These are phyloP conservation scores for Cladophialophora carrionii DNA, from an alignment of 2,329 filamentous ascomycete species.

Conservation along the genomic window DNA sequence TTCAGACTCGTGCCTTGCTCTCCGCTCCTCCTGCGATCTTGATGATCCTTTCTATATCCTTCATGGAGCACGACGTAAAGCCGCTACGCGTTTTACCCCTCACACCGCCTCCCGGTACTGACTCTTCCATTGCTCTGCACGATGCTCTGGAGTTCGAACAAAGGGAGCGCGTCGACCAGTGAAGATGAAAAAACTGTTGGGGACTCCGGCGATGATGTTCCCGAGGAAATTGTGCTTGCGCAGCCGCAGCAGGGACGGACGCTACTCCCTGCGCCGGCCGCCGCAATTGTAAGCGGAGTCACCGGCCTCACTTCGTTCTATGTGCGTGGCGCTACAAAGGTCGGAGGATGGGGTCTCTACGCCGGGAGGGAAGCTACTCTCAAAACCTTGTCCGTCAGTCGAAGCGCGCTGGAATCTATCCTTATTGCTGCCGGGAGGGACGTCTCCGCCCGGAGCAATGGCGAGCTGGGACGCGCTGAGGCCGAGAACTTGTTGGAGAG, in stretches of 20 bases:
- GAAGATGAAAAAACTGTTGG: slow-evolving; percentile 18
- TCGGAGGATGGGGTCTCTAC: slow-evolving; percentile 51
- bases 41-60: slow-evolving; percentile 15
- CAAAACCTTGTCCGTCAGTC: slow-evolving; percentile 51
- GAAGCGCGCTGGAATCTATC: slow-evolving; percentile 51
- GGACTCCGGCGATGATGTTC: slow-evolving; percentile 15
- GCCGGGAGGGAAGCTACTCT: slow-evolving; percentile 51
- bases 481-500: slow-evolving; percentile 52
- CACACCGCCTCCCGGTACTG: slow-evolving; percentile 19
- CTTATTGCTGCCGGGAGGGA: slow-evolving; percentile 51
- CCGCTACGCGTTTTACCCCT: slow-evolving; percentile 13
- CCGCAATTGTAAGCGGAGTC: slow-evolving; percentile 50
- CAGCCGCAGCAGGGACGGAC: slow-evolving; percentile 39
- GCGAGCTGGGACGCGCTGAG: slow-evolving; percentile 49
- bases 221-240: slow-evolving; percentile 23
- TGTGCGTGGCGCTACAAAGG: slow-evolving; percentile 49
- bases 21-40: not conserved
- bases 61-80: slow-evolving; percentile 30
- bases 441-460: slow-evolving; percentile 51
- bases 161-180: slow-evolving; percentile 22
- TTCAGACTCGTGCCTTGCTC: slow-evolving; percentile 1
- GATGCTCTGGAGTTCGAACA: slow-evolving; percentile 27
- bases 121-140: slow-evolving; percentile 9
- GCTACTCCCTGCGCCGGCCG: slow-evolving; percentile 50
- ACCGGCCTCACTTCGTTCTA: slow-evolving; percentile 52